Conservation (phyloP, 2,329 filamentous ascomycete genomes). For the Zymoseptoria crescenta region DNA sequence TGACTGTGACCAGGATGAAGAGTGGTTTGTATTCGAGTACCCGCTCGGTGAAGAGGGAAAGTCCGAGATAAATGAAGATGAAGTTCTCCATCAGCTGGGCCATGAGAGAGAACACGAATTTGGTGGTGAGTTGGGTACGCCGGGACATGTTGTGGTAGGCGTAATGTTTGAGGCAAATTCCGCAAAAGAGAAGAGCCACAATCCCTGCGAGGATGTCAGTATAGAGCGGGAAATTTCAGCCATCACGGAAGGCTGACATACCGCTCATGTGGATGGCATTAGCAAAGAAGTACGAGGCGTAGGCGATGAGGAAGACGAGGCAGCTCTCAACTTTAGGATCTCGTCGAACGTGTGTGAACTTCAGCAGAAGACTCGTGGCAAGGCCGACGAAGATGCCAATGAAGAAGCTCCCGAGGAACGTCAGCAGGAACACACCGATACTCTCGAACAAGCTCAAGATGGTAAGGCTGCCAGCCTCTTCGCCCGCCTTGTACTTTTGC, state of each 20-base stretch:
- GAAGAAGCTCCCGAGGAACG: constrained; percentile 89
- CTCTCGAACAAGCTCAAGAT: constrained; percentile 81
- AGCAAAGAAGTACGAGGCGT: constrained; percentile 95
- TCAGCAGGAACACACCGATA: constrained; percentile 86
- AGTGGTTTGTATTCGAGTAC: constrained; percentile 85
- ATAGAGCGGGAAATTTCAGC: background rate
- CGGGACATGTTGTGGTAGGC: constrained; percentile 99
- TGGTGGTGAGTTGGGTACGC: constrained; percentile 92
- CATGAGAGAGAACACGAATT: constrained; percentile 92
- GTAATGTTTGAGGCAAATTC: constrained; percentile 97
- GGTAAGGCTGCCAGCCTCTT: constrained; percentile 60
- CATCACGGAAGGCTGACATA: constrained; percentile 40
- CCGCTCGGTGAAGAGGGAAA: constrained; percentile 88
- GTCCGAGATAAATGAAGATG: constrained; percentile 96
- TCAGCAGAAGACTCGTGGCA: constrained; percentile 76
- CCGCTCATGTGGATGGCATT: constrained; percentile 94
- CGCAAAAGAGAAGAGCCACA: constrained; percentile 92
- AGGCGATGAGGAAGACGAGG: constrained; percentile 85
- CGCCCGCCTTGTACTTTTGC: constrained; percentile 77
- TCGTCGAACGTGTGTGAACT: constrained; percentile 87
- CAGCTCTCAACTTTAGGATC: constrained; percentile 97
- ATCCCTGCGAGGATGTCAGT: constrained; percentile 55
- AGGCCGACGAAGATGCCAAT: constrained; percentile 86
- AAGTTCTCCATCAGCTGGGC: constrained; percentile 97
- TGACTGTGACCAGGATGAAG: constrained; percentile 85